Conservation (phyloP, 257 asterid genomes). For the Scutellaria galericulata region DNA sequence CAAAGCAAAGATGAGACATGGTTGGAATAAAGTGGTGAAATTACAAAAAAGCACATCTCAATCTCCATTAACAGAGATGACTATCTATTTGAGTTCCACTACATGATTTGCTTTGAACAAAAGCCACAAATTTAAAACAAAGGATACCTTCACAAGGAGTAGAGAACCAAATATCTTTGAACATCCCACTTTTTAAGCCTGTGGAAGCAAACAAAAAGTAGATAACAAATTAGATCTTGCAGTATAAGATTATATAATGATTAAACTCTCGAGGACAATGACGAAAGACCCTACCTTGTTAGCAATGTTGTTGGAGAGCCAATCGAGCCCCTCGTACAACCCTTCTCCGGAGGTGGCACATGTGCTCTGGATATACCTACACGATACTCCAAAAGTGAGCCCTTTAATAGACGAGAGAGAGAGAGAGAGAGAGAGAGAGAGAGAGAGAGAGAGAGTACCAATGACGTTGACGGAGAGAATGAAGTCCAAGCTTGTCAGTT, state of each 20-base stretch:
- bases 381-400: slow-evolving; percentile 18
- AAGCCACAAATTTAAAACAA: slow-evolving; percentile 27
- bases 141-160: slow-evolving; percentile 41
- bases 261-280: neutral
- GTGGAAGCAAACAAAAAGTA: slow-evolving; percentile 25
- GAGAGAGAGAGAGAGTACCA: slow-evolving; percentile 43
- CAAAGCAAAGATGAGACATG: slow-evolving; percentile 14
- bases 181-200: slow-evolving; percentile 44
- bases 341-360: slow-evolving; percentile 82
- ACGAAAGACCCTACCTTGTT: slow-evolving; percentile 47
- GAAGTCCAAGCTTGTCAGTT: slow-evolving; percentile 77
- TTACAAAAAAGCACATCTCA: slow-evolving; percentile 23
- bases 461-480: slow-evolving; percentile 75
- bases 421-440: neutral
- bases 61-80: slow-evolving; percentile 21
- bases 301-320: slow-evolving; percentile 80
- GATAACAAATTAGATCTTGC: neutral
- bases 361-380: slow-evolving; percentile 77
- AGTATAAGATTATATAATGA: no score
- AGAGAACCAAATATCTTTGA: slow-evolving; percentile 34
- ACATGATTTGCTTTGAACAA: slow-evolving; percentile 13
- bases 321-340: slow-evolving; percentile 70
- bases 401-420: neutral
- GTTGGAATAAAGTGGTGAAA: slow-evolving; percentile 11
- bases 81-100: slow-evolving; percentile 5